Conservation (phyloP, 2,329 filamentous ascomycete genomes). For the Cladosporium sp. region DNA sequence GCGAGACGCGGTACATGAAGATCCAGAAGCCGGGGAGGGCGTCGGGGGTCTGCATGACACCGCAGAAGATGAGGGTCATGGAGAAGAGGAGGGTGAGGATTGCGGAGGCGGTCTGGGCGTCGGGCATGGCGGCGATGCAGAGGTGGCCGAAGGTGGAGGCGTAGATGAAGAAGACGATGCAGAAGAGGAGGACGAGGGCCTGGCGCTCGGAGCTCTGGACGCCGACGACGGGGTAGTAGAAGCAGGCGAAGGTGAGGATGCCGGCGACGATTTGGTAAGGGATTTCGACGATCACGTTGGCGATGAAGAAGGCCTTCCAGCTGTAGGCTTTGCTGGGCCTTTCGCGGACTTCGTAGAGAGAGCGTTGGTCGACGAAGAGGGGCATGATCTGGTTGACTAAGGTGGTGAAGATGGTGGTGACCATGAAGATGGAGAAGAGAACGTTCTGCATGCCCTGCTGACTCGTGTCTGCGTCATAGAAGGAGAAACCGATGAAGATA, state of each 20-base stretch:
- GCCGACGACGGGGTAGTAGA: conserved; percentile 54
- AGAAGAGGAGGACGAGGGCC: conserved; percentile 59
- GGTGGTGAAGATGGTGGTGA: conserved; percentile 35
- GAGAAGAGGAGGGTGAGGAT: conserved; percentile 44
- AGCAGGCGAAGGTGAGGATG: conserved; percentile 57
- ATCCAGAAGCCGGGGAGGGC: conserved; percentile 66
- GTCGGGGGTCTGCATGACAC: conserved; percentile 55
- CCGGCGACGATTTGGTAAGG: conserved; percentile 59
- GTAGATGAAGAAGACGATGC: conserved; percentile 63
- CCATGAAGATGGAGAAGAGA: conserved; percentile 48
- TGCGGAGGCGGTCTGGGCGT: conserved; percentile 61
- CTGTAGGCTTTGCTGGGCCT: conserved; percentile 65
- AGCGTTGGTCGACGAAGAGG: conserved; percentile 52
- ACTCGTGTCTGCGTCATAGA: conserved; percentile 33
- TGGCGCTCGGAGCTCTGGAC: conserved; percentile 48
- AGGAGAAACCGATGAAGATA: conserved; percentile 43
- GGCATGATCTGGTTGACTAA: conserved; percentile 55
- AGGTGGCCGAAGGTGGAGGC: conserved; percentile 67
- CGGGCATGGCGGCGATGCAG: conserved; percentile 63
- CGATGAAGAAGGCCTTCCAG: conserved; percentile 66
- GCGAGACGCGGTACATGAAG: conserved; percentile 66
- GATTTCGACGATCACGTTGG: conserved; percentile 66
- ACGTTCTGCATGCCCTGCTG: conserved; percentile 40
- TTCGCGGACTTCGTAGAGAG: conserved; percentile 55
- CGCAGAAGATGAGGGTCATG: conserved; percentile 44